Base-by-base conservation (phyloP, 805 yeast species). In the Wickerhamiella musiphila region DNA sequence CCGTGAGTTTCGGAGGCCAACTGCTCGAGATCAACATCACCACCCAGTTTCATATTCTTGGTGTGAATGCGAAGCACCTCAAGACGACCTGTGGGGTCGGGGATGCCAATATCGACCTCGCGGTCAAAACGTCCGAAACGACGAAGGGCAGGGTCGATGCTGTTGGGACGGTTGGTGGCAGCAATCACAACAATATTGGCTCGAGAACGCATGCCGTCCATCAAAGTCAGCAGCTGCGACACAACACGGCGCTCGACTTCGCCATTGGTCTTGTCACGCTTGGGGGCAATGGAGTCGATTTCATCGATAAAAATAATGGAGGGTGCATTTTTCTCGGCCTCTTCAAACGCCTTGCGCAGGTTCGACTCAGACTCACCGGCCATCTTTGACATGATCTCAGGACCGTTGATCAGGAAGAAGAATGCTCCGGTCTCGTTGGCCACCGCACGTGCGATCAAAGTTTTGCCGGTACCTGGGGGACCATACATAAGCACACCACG, bases 121-220 rank as follows among this genome's bases (percentile, higher is more conserved):
- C 90, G 66, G 54, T 78, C 90, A 51, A 78, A 77, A 54, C 90
- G 70, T 45, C 90, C 90, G 46, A 77, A 76, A 56, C 90, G 71
- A 60, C 90, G 73, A 45, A 77, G 63, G 15, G 90, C 90, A 29
- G 90, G 84, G 50, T 77, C 90, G 49, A 77, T 77, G 13, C 83
- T 73, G 60, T 77, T 78, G 42, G 90, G 90, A 57, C 90, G 66
- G 60, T 77, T 77, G 33, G 90, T 90, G 23, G 99, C 99, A 35
- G 98, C 99, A 61, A 90, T 90, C 35, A 90, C 99, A 40, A 90
- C 98, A 47, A 82, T 78, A 53, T 90, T 90, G 25, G 96, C 78
- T 60, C 98, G 76, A n/a, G 96, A 94, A 62, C 86, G 86, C 98
- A 90, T 90, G 66, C 98, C 99, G 55, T 90, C 99, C 99, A 90